Evolutionary conservation across 2,329 filamentous ascomycete genomes (phyloP), one percentile per base, ranked within the genome.

Genomic region (Fusarium longipes): DNA sequence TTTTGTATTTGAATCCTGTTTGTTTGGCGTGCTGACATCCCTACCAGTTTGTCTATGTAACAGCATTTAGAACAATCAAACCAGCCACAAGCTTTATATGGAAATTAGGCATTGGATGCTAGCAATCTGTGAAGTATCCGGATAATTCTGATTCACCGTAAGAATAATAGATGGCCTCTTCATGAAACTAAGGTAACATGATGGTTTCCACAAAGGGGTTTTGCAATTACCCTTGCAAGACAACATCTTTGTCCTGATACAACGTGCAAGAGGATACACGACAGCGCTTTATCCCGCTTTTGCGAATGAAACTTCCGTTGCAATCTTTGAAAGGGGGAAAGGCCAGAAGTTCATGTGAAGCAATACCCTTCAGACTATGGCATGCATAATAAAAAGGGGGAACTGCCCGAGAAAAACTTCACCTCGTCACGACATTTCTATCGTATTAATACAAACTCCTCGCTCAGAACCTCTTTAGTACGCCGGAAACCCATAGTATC

Each of bases 321-420:
- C 3, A n/a, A n/a, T 42, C 11, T 7, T 9, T 12, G 6, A n/a
- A 18, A 42, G 39, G 27, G 12, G 2, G 3, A 27, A 42, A 42
- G 12, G 24, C 15, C 12, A 12, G 6, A 15, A 12, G 6, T 7
- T n/a, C 4, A 42, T 42, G 12, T 12, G n/a, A 27, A 12, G 10
- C 5, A 25, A 24, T 12, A 1, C 2, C 15, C 5, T 15, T 10
- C 3, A 6, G 6, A 11, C 12, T n/a, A 17, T 2, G 17, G 24
- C 8, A 27, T 7, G 2, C 11, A n/a, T 4, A 17, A 42, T 42
- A 24, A 42, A 42, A 42, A 24, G 22, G 10, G 8, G 22, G 10
- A 6, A 22, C 18, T 22, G 4, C 11, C 29, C 15, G 29, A 27
- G 29, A 20, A 3, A 4, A 8, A 3, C 20, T 15, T 39, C 17